These are phyloP conservation scores for Chalaropsis thielavioides DNA, from an alignment of 2,329 filamentous ascomycete species.

Conservation along the genomic window DNA sequence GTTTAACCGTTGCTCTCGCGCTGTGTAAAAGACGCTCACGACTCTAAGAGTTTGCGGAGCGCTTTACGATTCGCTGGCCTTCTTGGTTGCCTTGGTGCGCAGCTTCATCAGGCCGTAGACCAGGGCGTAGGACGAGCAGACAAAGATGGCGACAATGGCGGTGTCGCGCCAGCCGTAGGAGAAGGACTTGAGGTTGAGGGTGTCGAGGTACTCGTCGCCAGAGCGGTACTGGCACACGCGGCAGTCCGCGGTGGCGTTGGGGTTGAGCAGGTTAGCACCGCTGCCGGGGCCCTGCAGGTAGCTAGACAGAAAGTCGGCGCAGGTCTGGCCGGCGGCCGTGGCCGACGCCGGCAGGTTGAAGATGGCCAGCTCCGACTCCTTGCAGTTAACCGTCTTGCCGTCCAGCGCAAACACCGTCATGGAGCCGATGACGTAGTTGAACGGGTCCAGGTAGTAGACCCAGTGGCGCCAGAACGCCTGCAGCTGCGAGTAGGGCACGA, in stretches of 20 bases:
- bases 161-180: constrained; percentile 54
- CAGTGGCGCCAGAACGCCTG: constrained; percentile 53
- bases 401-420: constrained; percentile 40
- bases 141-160: constrained; percentile 43
- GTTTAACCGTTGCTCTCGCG: background rate
- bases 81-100: constrained; percentile 35
- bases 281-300: constrained; percentile 37
- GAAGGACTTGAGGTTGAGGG: constrained; percentile 45
- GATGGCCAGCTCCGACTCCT: constrained; percentile 33
- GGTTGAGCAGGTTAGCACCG: constrained; percentile 42
- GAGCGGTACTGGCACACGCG: constrained; percentile 44
- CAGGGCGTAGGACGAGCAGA: constrained; percentile 36
- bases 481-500: constrained; percentile 51
- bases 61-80: constrained; percentile 22
- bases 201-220: constrained; percentile 45
- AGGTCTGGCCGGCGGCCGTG: constrained; percentile 32
- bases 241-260: constrained; percentile 40
- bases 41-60: too few relatives aligned
- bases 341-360: constrained; percentile 33
- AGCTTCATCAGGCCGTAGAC: constrained; percentile 36
- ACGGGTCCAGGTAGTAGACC: constrained; percentile 48
- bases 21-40: too few relatives aligned
- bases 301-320: constrained; percentile 39
- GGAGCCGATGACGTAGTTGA: constrained; percentile 45
- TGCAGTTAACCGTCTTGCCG: constrained; percentile 34